Evolutionary conservation across 176 grass and related monocot species (phyloP), one percentile per base, ranked within the genome.

Genomic region (Chrysopogon serrulatus): DNA sequence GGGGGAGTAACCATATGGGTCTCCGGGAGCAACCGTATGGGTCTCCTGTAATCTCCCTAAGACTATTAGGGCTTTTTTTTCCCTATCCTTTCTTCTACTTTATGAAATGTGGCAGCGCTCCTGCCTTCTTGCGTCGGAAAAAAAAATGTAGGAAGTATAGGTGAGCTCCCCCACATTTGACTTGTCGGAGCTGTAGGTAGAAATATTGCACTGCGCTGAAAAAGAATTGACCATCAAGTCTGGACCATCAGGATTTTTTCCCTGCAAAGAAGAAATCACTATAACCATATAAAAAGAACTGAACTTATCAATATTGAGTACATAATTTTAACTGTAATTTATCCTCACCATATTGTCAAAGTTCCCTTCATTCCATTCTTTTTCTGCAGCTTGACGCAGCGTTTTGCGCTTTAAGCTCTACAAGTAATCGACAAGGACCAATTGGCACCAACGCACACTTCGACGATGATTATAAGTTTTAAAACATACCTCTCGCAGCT

Each of bases 161-260:
- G 45, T 28, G 27, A 56, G 67, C 2, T 57, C 39, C 30, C 79
- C 42, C 85, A 80, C 90, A 89, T 80, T 43, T 14, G 53, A 70
- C 64, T 56, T n/a, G 11, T 80, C 8, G 5, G 17, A 16, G 31
- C 8, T 65, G 67, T n/a, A 54, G 68, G 33, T 31, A 0, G 27
- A 67, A 74, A 53, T 56, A 17, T 10, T 34, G 30, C n/a, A 53
- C 59, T 88, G 26, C n/a, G 32, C 14, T 16, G 18, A 32, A 34
- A 65, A 79, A 18, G 18, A 30, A 18, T 72, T 78, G 24, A 9
- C 28, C 28, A 44, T 44, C 5, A 65, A 28, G 32, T 60, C 65
- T 32, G 66, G 28, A 27, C 36, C 44, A 36, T 41, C 74, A 7
- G 19, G 3, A 10, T 10, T 23, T 79, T 84, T 57, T 74, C 84